Evolutionary conservation across 768 basidiomycete species (phyloP).

Genomic region (Termitomyces sp.): DNA sequence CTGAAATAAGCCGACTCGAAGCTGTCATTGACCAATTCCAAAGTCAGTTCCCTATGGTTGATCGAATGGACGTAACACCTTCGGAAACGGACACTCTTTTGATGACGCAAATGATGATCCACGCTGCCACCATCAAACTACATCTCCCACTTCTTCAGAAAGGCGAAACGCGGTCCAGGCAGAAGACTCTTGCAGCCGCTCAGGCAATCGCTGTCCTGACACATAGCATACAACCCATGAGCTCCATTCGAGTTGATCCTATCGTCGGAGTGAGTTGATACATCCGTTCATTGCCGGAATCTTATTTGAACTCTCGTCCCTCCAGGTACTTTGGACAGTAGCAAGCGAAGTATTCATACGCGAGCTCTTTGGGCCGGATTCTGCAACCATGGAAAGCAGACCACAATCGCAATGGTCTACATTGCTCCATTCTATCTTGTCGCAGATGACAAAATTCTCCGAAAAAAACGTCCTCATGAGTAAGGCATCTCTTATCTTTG

Average conservation of each 20-base stretch:
- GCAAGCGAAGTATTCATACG: slow-evolving; percentile 18
- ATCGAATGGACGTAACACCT: slow-evolving; percentile 17
- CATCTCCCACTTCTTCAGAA: slow-evolving; percentile 10
- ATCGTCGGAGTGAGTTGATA: slow-evolving; percentile 15
- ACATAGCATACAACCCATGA: slow-evolving; percentile 9
- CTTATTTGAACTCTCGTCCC: neutral
- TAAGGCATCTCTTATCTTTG: slow-evolving; percentile 3
- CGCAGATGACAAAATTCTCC: slow-evolving; percentile 18
- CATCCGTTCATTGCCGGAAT: neutral
- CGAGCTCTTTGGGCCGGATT: slow-evolving; percentile 11
- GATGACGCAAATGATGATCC: slow-evolving; percentile 30
- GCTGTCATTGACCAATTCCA: slow-evolving; percentile 21
- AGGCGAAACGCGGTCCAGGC: slow-evolving; percentile 15
- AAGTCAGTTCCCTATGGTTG: slow-evolving; percentile 19
- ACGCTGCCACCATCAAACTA: slow-evolving; percentile 30
- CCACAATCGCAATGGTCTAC: slow-evolving; percentile 11
- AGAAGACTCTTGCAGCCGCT: slow-evolving; percentile 16
- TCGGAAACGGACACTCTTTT: slow-evolving; percentile 21
- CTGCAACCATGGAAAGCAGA: slow-evolving; percentile 7
- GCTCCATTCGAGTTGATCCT: slow-evolving; percentile 14
- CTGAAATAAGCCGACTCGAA: slow-evolving; percentile 12
- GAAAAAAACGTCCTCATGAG: slow-evolving; percentile 17
- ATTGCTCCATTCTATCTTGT: slow-evolving; percentile 14
- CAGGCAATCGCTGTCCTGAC: slow-evolving; percentile 18
- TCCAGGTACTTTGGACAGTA: slow-evolving; percentile 18